Conservation (phyloP, 2,329 filamentous ascomycete species). For the Aspergillus niger region DNA sequence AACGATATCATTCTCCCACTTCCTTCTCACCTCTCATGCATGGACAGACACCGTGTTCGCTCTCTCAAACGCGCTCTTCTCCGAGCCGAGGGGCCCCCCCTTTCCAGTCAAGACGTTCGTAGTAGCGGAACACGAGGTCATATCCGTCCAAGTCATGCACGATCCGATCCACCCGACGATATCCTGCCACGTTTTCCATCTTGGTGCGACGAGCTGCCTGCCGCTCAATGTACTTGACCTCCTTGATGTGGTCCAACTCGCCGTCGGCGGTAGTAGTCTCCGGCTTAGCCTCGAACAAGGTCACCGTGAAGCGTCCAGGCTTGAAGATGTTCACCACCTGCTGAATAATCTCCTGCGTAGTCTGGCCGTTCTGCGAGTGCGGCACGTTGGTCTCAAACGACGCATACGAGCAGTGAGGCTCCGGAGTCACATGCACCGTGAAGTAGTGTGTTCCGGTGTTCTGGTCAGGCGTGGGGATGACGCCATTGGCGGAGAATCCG, state of each 20-base stretch:
- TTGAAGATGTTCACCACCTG: constrained; percentile 96
- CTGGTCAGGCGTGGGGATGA: constrained; percentile 74
- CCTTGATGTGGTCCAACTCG: constrained; percentile 34
- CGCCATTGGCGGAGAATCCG: constrained; percentile 95
- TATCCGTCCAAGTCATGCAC: constrained; percentile 98
- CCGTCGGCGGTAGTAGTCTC: constrained; percentile 28
- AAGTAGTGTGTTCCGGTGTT: constrained; percentile 79
- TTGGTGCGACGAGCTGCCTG: constrained; percentile 49
- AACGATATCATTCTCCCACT: constrained; percentile 6
- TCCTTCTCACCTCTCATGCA: constrained; percentile 1
- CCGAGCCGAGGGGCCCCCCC: constrained; percentile 65
- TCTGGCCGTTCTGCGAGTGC: constrained; percentile 79
- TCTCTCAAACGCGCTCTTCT: constrained; percentile 42
- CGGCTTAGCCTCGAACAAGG: constrained; percentile 87
- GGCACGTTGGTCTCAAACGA: constrained; percentile 99
- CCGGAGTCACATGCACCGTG: constrained; percentile 96
- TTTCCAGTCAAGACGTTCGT: constrained; percentile 83
- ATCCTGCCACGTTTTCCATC: constrained; percentile 81
- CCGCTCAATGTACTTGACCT: constrained; percentile 46
- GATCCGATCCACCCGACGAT: constrained; percentile 87
- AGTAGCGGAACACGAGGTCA: constrained; percentile 94
- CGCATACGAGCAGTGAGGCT: constrained; percentile 95
- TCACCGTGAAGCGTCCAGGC: constrained; percentile 96
- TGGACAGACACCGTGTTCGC: not conserved
- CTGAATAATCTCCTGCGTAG: constrained; percentile 87